These are phyloP conservation scores for Phaeoacremonium minimum DNA, from an alignment of 2,329 filamentous ascomycete species.

Conservation along the genomic window DNA sequence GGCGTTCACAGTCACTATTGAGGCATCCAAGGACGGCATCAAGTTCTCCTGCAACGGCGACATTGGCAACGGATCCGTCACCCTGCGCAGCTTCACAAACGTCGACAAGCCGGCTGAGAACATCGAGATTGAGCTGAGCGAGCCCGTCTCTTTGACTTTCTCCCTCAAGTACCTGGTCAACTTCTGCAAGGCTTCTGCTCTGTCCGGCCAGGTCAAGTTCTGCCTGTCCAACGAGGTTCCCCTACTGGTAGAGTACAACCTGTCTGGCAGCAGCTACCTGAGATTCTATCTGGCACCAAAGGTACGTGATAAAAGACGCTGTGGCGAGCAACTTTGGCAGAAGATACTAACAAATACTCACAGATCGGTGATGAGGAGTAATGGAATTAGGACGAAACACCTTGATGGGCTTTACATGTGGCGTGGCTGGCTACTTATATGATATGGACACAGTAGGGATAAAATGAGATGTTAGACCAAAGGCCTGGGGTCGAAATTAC, in stretches of 20 bases:
- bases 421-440: no score
- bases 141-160: conserved; percentile 93
- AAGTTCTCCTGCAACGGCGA: conserved; percentile 93
- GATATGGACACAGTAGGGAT: no score
- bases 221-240: conserved; percentile 96
- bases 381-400: conserved; percentile 4
- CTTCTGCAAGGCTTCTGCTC: conserved; percentile 94
- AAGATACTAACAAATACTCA: no score
- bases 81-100: conserved; percentile 81
- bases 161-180: conserved; percentile 99
- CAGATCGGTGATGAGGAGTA: conserved; percentile 34
- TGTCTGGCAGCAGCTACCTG: conserved; percentile 80
- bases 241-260: conserved; percentile 85
- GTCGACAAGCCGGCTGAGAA: conserved; percentile 84
- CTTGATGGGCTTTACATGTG: no score
- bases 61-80: conserved; percentile 93
- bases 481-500: no score
- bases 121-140: conserved; percentile 83
- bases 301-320: no score
- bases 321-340: no score
- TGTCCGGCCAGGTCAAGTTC: conserved; percentile 81
- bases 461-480: no score
- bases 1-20: conserved; percentile 76
- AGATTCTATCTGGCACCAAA: conserved; percentile 98
- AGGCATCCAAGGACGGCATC: conserved; percentile 94